Percentiles rank a stretch among this genome's conserved stretches.
These are phyloP conservation scores for Neofusicoccum umdonicola DNA, from an alignment of 2,329 filamentous ascomycete species.

Conservation along the genomic window DNA sequence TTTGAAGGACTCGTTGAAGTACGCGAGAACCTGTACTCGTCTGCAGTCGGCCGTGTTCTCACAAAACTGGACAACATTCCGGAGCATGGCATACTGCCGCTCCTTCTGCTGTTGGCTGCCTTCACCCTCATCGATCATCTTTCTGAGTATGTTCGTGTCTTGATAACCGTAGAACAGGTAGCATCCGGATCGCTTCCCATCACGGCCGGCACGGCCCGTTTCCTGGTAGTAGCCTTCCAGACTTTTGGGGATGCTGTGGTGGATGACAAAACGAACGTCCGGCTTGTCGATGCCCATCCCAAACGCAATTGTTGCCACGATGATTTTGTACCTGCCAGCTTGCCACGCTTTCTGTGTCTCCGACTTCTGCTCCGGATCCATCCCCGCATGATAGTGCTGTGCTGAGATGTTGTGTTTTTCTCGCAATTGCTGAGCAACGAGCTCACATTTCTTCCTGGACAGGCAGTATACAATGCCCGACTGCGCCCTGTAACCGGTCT, in stretches of 20 bases:
- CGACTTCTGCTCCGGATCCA: conserved; percentile 66
- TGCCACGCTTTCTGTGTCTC: conserved; percentile 82
- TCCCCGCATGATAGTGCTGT: conserved; percentile 80
- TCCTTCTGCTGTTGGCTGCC: conserved; percentile 61
- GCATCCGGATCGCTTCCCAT: conserved; percentile 83
- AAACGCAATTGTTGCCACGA: conserved; percentile 97
- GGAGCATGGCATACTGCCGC: conserved; percentile 80
- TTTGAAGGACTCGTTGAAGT: conserved; percentile 86
- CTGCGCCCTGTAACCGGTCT: conserved; percentile 64
- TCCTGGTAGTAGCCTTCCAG: conserved; percentile 98
- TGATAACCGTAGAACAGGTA: conserved; percentile 84
- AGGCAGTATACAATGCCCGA: conserved; percentile 93
- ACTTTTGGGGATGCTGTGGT: conserved; percentile 89
- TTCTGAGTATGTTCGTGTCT: conserved; percentile 70
- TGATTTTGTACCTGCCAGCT: conserved; percentile 72
- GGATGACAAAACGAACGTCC: conserved; percentile 93
- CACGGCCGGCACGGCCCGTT: conserved; percentile 89
- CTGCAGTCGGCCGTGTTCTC: conserved; percentile 87
- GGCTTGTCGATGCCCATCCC: conserved; percentile 99
- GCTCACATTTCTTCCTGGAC: conserved; percentile 78
- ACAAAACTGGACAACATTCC: conserved; percentile 80
- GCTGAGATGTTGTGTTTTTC: conserved; percentile 66
- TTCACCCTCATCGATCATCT: conserved; percentile 80
- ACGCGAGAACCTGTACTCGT: conserved; percentile 82
- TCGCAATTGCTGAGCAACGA: conserved; percentile 67